These are phyloP conservation scores for Phytopythium sindhum DNA, from an alignment of 352 stramenopile species.

Conservation along the genomic window DNA sequence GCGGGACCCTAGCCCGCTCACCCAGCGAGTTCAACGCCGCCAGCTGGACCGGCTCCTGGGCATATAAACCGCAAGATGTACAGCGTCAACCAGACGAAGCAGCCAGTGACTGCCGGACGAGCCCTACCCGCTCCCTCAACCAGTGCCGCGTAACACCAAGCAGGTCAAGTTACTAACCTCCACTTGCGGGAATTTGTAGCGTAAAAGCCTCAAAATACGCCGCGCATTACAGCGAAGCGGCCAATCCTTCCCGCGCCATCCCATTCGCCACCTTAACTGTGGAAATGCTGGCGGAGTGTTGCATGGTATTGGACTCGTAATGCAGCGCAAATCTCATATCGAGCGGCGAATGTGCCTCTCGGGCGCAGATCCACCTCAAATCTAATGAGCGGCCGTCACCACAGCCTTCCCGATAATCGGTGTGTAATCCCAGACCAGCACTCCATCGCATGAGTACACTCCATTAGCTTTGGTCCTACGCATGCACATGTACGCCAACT, in stretches of 20 bases:
- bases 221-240: not conserved
- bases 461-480: too few relatives aligned
- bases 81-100: not conserved
- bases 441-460: too few relatives aligned
- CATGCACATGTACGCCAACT: too few relatives aligned
- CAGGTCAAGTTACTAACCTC: too few relatives aligned
- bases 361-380: not conserved
- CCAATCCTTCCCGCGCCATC: too few relatives aligned
- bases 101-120: not conserved
- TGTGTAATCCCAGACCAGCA: slow-evolving; percentile 1
- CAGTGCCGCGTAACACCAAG: too few relatives aligned
- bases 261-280: too few relatives aligned
- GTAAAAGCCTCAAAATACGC: not conserved
- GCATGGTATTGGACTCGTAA: too few relatives aligned
- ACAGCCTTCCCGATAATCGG: not conserved
- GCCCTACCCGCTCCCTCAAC: too few relatives aligned
- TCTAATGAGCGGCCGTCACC: too few relatives aligned
- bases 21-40: not conserved
- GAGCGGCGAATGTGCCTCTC: not conserved
- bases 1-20: slow-evolving; percentile 1
- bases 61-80: not conserved
- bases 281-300: too few relatives aligned
- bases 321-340: not conserved
- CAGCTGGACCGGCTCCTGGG: slow-evolving; percentile 1
- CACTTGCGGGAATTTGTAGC: not conserved